Base-by-base conservation (phyloP, 1,139 yeast species). In the Taphrina deformans region DNA sequence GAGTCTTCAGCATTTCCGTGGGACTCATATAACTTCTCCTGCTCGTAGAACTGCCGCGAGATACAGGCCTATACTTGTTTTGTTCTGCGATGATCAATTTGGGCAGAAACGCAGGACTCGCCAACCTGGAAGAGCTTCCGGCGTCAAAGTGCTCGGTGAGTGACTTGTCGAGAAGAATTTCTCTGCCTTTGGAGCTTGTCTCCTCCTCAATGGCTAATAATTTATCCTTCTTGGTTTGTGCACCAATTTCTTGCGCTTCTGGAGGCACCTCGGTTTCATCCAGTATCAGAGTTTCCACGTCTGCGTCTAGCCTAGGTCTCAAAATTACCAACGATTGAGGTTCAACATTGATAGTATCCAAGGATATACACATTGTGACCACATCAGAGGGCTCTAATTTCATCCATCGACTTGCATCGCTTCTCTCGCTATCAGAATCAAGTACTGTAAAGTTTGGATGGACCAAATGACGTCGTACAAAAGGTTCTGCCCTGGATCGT, bases 391-490 rank as follows among this genome's bases (percentile, higher is more conserved):
- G 67, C 16, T 72, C 72, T 21, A 58, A 27, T 40, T 59, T 67
- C 58, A 61, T 66, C 76, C 79, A 78, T 44, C 80, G 66, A 3
- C 68, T 62, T 2, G 69, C 67, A 65, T 79, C 78, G 7, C 74
- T 69, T 2, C 80, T 70, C 69, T 85, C 88, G n/a, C 77, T 75
- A 29, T 77, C 78, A 0, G 75, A 68, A 0, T 80, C 73, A 48
- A 67, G 71, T 55, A 66, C 73, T 71, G 79, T 68, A 55, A 84
- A 76, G 62, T 80, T 79, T 0, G 87, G 86, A 69, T 86, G 88
- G 10, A 84, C 68, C 35, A 77, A 71, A 69, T 82, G 79, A 16
- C 73, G 68, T 12, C 72, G 72, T 18, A 78, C 70, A 12, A 76
- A 61, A 1, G 71, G 67, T 48, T 72, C 65, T 24, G 59, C 55